Evolutionary conservation across 179 eudicot genomes (phyloP).

Genomic region (Sideroxylon spinosum): DNA sequence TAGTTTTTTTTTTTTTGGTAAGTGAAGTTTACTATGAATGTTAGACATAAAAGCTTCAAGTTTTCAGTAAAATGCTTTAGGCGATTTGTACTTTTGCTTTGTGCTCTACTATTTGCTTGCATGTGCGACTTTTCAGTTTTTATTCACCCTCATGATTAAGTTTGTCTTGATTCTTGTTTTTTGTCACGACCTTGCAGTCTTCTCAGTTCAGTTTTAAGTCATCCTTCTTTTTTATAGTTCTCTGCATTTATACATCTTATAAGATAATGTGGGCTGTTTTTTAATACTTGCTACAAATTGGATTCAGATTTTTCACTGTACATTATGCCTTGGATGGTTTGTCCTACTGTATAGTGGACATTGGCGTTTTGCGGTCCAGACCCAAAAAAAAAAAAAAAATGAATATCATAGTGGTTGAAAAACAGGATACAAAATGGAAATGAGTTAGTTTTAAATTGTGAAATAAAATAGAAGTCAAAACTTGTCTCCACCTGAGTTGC

Average conservation of each 20-base stretch:
- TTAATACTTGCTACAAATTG: constrained; percentile 3
- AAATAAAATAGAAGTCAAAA: not conserved
- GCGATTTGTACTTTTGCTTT: not conserved
- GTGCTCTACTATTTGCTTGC: too few relatives aligned
- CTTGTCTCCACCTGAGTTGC: not conserved
- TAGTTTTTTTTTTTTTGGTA: too few relatives aligned
- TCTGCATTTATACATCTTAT: not conserved
- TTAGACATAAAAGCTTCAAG: not conserved
- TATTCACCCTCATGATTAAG: not conserved
- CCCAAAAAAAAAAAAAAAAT: not conserved
- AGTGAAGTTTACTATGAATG: too few relatives aligned
- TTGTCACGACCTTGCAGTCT: not conserved
- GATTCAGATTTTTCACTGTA: not conserved
- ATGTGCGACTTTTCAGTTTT: too few relatives aligned
- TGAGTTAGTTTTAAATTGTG: not conserved
- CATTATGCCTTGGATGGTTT: not conserved
- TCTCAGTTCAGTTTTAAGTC: not conserved
- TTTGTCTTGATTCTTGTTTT: not conserved
- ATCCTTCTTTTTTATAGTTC: constrained; percentile 10
- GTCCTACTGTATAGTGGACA: not conserved
- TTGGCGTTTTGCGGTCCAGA: not conserved
- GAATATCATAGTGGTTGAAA: not conserved
- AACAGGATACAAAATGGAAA: not conserved
- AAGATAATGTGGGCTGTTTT: not conserved
- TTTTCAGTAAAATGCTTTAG: not conserved